Conservation (phyloP, 2,329 filamentous ascomycete species). For the Gremmenia infestans region DNA sequence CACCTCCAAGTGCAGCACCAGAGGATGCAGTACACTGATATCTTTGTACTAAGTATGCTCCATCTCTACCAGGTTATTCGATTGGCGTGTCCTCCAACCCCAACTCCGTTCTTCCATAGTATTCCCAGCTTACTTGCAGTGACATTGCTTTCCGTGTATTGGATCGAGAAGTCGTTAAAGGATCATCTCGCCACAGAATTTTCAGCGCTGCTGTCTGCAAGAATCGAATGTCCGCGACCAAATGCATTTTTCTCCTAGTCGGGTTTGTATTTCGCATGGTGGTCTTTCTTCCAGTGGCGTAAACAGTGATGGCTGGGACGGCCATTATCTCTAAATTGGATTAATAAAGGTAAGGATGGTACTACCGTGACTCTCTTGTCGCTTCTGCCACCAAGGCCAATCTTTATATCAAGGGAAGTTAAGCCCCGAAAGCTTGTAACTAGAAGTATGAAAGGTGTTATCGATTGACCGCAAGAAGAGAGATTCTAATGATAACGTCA, state of each 20-base stretch:
- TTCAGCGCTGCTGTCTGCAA: conserved; percentile 42
- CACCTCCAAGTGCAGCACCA: conserved; percentile 48
- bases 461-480: too few species aligned
- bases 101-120: conserved; percentile 16
- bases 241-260: conserved; percentile 30
- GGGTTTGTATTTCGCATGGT: conserved; percentile 22
- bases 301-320: conserved; percentile 24
- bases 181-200: conserved; percentile 38
- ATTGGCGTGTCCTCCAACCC: conserved; percentile 7
- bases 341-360: too few species aligned
- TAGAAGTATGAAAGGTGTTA: too few species aligned
- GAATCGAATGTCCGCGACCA: conserved; percentile 32
- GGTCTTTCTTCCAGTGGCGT: conserved; percentile 31
- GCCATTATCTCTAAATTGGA: neutral
- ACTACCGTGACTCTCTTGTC: too few species aligned
- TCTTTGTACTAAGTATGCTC: conserved; percentile 38
- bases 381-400: too few species aligned
- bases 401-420: too few species aligned
- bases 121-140: conserved; percentile 15
- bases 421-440: too few species aligned
- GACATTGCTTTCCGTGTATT: conserved; percentile 30
- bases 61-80: conserved; percentile 30
- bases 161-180: conserved; percentile 42
- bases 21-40: conserved; percentile 44
- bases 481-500: too few species aligned